phyloP scores from a whole-genome alignment of 495 filamentous ascomycete species.

The Oidiodendron maius region DNA sequence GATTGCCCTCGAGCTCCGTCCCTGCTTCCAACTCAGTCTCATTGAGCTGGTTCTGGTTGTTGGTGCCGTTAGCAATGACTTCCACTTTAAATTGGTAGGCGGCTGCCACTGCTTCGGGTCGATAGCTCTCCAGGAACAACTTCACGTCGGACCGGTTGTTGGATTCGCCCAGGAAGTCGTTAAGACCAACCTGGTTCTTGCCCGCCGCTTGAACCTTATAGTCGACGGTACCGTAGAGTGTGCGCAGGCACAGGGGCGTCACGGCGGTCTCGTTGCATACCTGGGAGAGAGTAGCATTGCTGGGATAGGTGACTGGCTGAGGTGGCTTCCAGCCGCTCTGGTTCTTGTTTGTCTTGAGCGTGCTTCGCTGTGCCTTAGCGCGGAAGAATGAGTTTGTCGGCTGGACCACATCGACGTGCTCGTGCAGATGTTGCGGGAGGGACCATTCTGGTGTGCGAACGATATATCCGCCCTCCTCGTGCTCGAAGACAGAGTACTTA shows the following conservation, averaged over 20 bases:
- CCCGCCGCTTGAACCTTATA: conserved; percentile 25
- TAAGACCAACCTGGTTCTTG: conserved; percentile 36
- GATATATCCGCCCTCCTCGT: conserved; percentile 29
- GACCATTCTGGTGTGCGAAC: conserved; percentile 41
- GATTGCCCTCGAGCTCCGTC: conserved; percentile 56
- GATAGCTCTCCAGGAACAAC: conserved; percentile 49
- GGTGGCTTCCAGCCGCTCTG: not conserved
- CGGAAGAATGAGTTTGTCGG: conserved; percentile 58
- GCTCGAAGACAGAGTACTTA: conserved; percentile 51
- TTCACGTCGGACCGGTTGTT: conserved; percentile 57
- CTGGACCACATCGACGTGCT: conserved; percentile 57
- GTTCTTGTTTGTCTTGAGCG: not conserved
- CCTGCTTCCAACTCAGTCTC: conserved; percentile 13
- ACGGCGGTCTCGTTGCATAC: conserved; percentile 7
- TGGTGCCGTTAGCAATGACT: conserved; percentile 54
- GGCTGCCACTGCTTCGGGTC: conserved; percentile 40
- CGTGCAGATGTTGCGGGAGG: conserved; percentile 47
- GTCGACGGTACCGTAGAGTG: conserved; percentile 15
- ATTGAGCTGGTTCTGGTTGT: conserved; percentile 47
- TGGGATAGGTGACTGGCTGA: not conserved
- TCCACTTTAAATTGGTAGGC: conserved; percentile 46
- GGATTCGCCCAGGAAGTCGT: conserved; percentile 61
- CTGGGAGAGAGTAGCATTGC: not conserved
- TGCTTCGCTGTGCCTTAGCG: not conserved
- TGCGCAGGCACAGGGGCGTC: conserved; percentile 21